These are phyloP conservation scores for Coelastrella sp. DNA, from an alignment of 139 green algal genomes.

Conservation along the genomic window DNA sequence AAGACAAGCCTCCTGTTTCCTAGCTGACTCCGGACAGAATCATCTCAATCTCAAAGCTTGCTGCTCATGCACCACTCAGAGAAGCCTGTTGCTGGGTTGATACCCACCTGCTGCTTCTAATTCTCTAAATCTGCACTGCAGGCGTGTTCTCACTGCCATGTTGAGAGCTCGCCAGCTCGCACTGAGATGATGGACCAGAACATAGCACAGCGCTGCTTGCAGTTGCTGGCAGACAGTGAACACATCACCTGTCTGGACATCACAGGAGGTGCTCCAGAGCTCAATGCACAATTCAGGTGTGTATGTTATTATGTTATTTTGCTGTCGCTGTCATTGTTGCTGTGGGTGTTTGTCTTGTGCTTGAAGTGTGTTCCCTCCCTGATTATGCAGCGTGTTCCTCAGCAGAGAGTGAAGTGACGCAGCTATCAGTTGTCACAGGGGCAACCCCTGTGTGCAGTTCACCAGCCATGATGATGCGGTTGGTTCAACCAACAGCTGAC, in stretches of 20 bases:
- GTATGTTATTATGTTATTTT: neutral
- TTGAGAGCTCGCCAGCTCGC: constrained; percentile 91
- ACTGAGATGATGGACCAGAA: constrained; percentile 49
- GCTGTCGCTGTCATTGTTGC: neutral
- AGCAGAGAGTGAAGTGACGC: no score
- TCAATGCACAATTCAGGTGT: constrained; percentile 86
- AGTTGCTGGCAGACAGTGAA: constrained; percentile 67
- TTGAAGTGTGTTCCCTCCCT: no score
- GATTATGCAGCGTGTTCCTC: no score
- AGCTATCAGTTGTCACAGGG: no score
- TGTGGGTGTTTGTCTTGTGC: no score
- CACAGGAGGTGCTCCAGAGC: constrained; percentile 95
- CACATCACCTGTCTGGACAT: constrained; percentile 87
- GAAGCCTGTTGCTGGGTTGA: no score
- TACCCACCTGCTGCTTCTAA: neutral
- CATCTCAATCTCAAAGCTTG: no score
- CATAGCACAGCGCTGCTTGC: constrained; percentile 79
- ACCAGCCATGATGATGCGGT: no score
- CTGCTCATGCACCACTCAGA: no score
- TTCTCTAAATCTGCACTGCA: neutral
- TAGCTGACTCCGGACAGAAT: neutral
- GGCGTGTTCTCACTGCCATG: constrained; percentile 96
- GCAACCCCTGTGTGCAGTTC: no score
- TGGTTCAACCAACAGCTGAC: no score
- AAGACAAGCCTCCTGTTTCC: neutral